Evolutionary conservation across 768 basidiomycete species (phyloP).

Genomic region (Russula lepida): DNA sequence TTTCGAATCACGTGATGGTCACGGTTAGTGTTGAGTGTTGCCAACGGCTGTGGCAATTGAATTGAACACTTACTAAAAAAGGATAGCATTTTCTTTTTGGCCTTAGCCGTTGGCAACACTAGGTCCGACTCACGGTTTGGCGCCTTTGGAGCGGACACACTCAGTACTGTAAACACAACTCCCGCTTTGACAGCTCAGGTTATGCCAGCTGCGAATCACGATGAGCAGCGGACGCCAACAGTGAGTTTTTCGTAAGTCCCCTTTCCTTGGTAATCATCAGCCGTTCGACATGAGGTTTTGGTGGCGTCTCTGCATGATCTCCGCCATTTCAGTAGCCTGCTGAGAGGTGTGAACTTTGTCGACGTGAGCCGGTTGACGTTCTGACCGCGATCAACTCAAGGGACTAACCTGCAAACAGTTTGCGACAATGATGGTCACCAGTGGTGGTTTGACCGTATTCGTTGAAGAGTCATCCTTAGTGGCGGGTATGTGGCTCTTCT

Average conservation of each 20-base stretch:
- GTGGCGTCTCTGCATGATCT: slow-evolving; percentile 73
- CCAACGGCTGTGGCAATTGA: no score
- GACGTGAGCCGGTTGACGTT: slow-evolving; percentile 44
- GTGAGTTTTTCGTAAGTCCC: slow-evolving; percentile 2
- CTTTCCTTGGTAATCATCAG: neutral
- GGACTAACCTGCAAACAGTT: slow-evolving; percentile 35
- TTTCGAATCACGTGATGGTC: neutral
- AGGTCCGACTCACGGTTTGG: no score
- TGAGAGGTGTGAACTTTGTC: slow-evolving; percentile 75
- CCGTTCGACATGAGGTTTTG: slow-evolving; percentile 38
- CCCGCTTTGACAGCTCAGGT: neutral
- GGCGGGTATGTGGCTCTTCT: slow-evolving; percentile 44
- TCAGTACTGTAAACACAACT: neutral
- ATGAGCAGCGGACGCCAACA: neutral
- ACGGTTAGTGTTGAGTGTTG: no score
- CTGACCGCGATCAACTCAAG: neutral
- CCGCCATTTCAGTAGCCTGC: slow-evolving; percentile 65
- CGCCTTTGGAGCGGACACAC: no score
- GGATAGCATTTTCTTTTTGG: no score
- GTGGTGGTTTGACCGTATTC: slow-evolving; percentile 61
- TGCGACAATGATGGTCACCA: slow-evolving; percentile 65
- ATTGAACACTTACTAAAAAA: no score
- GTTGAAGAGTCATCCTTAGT: slow-evolving; percentile 83
- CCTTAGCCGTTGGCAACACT: no score
- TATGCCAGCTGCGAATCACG: slow-evolving; percentile 1